phyloP scores from a whole-genome alignment of 768 basidiomycete species.

The Porpolomopsis calyptriformis region DNA sequence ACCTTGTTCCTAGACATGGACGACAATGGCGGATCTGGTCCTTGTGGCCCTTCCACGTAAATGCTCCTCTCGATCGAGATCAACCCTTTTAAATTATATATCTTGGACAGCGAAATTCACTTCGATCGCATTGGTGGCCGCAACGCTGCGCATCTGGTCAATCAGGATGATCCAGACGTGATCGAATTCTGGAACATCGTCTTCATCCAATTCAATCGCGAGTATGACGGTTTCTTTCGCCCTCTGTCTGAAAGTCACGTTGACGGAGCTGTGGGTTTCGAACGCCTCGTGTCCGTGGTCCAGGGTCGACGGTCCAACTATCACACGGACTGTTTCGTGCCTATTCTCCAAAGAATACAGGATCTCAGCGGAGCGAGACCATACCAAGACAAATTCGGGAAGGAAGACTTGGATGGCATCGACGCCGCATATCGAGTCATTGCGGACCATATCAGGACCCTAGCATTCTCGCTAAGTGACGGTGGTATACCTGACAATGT shows the following conservation, averaged over 20 bases:
- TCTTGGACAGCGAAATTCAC: slow-evolving; percentile 70
- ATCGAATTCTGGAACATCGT: slow-evolving; percentile 99
- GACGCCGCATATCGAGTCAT: too few species aligned
- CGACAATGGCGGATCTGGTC: slow-evolving; percentile 56
- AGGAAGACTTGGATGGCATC: too few species aligned
- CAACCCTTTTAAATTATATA: slow-evolving; percentile 5
- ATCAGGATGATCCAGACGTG: slow-evolving; percentile 92
- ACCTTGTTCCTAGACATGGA: slow-evolving; percentile 72
- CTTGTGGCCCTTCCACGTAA: slow-evolving; percentile 92
- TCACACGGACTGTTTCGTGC: too few species aligned
- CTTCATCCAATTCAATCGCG: slow-evolving; percentile 97
- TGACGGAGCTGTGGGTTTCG: too few species aligned
- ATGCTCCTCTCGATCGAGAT: slow-evolving; percentile 10
- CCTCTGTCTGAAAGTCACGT: slow-evolving; percentile 86
- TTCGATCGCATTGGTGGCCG: slow-evolving; percentile 95
- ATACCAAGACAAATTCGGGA: too few species aligned
- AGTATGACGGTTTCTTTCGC: slow-evolving; percentile 72
- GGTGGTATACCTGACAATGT: too few species aligned
- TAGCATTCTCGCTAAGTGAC: too few species aligned
- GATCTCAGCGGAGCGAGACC: too few species aligned
- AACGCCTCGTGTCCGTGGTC: too few species aligned
- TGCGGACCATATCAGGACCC: too few species aligned
- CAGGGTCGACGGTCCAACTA: too few species aligned
- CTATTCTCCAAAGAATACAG: too few species aligned
- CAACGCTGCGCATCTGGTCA: slow-evolving; percentile 86